phyloP scores from a whole-genome alignment of 2,329 filamentous ascomycete species.

The Talaromyces islandicus region DNA sequence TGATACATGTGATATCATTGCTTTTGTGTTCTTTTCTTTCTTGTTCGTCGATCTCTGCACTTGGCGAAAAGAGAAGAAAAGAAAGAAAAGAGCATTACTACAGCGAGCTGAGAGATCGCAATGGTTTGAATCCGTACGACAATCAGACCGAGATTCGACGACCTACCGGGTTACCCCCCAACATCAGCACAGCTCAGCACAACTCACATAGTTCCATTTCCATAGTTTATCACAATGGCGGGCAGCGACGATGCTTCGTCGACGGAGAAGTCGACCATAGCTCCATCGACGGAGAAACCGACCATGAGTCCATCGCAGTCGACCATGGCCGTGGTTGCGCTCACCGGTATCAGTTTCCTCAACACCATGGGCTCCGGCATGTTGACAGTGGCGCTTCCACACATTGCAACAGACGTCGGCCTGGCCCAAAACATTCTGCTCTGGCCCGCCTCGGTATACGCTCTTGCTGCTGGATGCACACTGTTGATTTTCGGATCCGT shows the following conservation, averaged over 20 bases:
- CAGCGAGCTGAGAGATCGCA: not conserved
- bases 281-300: not conserved
- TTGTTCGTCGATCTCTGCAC: not conserved
- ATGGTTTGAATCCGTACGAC: not conserved
- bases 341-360: not conserved
- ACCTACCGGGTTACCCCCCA: not conserved
- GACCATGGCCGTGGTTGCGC: not conserved
- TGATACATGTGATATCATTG: not conserved
- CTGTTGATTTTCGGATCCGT: constrained; percentile 45
- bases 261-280: not conserved
- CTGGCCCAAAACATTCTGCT: constrained; percentile 16
- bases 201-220: not conserved
- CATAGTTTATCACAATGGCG: not conserved
- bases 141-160: not conserved
- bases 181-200: not conserved
- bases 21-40: not conserved
- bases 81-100: not conserved
- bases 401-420: constrained; percentile 12
- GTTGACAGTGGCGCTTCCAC: not conserved
- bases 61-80: too few species aligned
- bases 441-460: constrained; percentile 23
- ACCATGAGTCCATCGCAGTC: not conserved
- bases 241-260: not conserved
- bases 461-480: constrained; percentile 40
- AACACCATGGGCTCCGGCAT: not conserved